A percentile compares a stretch with the other conserved stretches of the same genome.
Evolutionary conservation across 2,329 filamentous ascomycete genomes (phyloP).

Genomic region (Fusarium begoniae): DNA sequence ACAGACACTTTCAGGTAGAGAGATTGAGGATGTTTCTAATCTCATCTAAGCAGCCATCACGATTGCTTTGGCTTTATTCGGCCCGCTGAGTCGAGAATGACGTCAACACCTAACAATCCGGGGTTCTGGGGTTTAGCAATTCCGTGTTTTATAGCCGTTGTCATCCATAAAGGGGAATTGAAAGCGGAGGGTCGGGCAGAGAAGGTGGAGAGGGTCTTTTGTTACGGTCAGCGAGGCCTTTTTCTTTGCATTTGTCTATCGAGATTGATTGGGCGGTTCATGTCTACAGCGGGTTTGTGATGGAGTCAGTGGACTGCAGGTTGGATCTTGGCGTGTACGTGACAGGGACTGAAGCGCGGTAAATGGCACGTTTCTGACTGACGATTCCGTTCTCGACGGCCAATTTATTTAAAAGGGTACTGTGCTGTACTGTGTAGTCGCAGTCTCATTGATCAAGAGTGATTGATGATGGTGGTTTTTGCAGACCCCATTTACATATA

Average conservation of each 20-base stretch:
- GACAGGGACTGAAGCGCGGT: slow-evolving; percentile 2
- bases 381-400: slow-evolving; percentile 23
- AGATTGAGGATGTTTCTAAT: neutral
- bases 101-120: slow-evolving; percentile 25
- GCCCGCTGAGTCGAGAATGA: slow-evolving; percentile 24
- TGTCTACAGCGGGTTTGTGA: neutral
- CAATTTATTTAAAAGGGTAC: neutral
- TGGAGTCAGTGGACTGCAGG: neutral
- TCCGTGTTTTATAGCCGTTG: neutral
- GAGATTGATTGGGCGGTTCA: neutral
- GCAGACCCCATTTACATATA: neutral
- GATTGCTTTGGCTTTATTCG: slow-evolving; percentile 23
- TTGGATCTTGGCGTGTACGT: neutral
- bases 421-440: slow-evolving; percentile 20
- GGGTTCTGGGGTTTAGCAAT: slow-evolving; percentile 4
- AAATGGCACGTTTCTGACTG: slow-evolving; percentile 31
- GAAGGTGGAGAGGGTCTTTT: slow-evolving; percentile 15
- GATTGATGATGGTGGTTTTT: neutral
- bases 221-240: neutral
- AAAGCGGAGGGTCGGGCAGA: slow-evolving; percentile 3
- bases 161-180: neutral
- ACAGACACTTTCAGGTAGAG: neutral
- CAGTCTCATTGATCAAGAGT: neutral
- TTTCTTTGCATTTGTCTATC: neutral
- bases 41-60: neutral